Base-by-base conservation (phyloP, 2,329 filamentous ascomycete genomes). In the Sporothrix phasma region DNA sequence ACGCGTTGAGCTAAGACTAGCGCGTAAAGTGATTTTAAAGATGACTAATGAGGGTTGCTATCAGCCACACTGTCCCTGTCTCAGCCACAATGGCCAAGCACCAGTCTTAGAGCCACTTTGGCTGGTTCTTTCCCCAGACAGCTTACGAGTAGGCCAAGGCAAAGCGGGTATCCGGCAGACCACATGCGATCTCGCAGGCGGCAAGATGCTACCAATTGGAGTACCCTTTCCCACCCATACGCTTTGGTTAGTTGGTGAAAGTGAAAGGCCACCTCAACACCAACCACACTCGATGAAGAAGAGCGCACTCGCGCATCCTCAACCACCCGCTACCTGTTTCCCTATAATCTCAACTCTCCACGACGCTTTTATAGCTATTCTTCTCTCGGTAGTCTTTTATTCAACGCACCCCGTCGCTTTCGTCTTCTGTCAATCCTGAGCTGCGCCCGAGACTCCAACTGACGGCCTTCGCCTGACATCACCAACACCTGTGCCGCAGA, bases 241-340 rank as follows among this genome's bases (percentile, higher is more conserved):
- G n/a, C n/a, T n/a, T n/a, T n/a, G n/a, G n/a, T n/a, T n/a, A n/a
- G n/a, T n/a, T n/a, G n/a, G n/a, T 41, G 54, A 31, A 10, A 37
- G 8, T 10, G 39, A 68, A 58, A 68, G 67, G 67, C 63, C 67
- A 68, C 67, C 67, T 68, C 62, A 62, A 64, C 67, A 61, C 51
- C 61, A 66, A 46, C 61, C 13, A 15, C 7, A 26, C 22, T 13
- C 26, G 31, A 19, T n/a, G 4, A 10, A 11, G 31, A 7, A 10
- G 17, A 45, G n/a, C 39, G 5, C 47, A 13, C 46, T 60, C n/a
- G 41, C 24, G 41, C 3, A 37, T 8, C 17, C n/a, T 26, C 3
- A n/a, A n/a, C n/a, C 39, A 17, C 3, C 11, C 10, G 34, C 34
- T 37, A 13, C 34, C 34, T 3, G 8, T 13, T n/a, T 1, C 34